phyloP scores from a whole-genome alignment of 352 stramenopile species.

The Phytophthora multivora region DNA sequence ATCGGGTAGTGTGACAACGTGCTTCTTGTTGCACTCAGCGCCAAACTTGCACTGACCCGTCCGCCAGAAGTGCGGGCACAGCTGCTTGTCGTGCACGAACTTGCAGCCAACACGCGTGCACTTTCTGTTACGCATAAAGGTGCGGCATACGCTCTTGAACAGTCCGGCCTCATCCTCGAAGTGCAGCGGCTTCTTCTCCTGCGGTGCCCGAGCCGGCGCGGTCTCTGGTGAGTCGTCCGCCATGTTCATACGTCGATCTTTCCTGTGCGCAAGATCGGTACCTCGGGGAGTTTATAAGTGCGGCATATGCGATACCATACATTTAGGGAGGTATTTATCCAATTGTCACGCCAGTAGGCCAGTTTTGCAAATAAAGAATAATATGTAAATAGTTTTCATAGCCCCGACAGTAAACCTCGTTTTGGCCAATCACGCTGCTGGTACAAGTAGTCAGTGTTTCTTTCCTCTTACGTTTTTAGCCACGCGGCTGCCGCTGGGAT shows the following conservation, averaged over 20 bases:
- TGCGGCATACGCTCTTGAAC: constrained; percentile 68
- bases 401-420: neutral
- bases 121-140: constrained; percentile 53
- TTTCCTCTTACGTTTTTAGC: constrained; percentile 1
- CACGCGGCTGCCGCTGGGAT: neutral
- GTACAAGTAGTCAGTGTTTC: neutral
- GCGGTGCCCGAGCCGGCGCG: neutral
- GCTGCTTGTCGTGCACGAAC: constrained; percentile 57
- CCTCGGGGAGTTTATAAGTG: neutral
- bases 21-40: constrained; percentile 59
- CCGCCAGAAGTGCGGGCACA: constrained; percentile 57
- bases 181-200: constrained; percentile 33
- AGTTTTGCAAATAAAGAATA: neutral
- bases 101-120: constrained; percentile 41
- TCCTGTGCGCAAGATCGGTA: constrained; percentile 1
- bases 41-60: constrained; percentile 58
- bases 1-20: constrained; percentile 47
- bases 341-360: neutral
- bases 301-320: neutral
- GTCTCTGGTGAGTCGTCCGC: constrained; percentile 8
- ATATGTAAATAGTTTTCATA: neutral
- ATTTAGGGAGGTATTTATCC: neutral
- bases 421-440: neutral
- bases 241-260: constrained; percentile 18
- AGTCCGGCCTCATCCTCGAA: constrained; percentile 56